Conservation (phyloP, 805 yeast genomes). For the Kregervanrija fluxuum region DNA sequence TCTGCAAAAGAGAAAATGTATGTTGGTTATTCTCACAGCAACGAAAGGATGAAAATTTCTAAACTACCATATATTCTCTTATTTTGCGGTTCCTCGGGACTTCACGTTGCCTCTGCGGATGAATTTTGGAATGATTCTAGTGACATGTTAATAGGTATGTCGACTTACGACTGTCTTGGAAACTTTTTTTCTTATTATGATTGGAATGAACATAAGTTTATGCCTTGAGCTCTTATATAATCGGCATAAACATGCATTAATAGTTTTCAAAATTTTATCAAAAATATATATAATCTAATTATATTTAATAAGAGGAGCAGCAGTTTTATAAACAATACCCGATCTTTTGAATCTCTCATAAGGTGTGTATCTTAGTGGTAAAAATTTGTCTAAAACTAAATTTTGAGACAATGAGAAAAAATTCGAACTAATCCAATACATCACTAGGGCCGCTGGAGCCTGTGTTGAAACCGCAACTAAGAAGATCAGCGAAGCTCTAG, state of each 20-base stretch:
- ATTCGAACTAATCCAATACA: conserved; percentile 92
- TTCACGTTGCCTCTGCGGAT: too few species aligned
- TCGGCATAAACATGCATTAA: neutral
- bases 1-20: too few species aligned
- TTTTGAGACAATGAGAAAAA: conserved; percentile 72
- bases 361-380: conserved; percentile 54
- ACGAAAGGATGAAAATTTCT: too few species aligned
- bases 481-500: conserved; percentile 69
- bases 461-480: conserved; percentile 81
- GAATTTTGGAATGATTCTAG: too few species aligned
- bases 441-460: conserved; percentile 72
- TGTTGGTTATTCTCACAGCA: too few species aligned
- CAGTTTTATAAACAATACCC: conserved; percentile 7
- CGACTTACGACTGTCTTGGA: conserved; percentile 8
- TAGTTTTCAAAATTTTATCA: neutral
- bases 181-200: conserved; percentile 7
- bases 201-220: conserved; percentile 2
- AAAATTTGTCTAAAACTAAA: conserved; percentile 51
- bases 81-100: too few species aligned
- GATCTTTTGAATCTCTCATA: conserved; percentile 21
- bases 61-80: too few species aligned
- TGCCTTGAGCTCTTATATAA: neutral
- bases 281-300: neutral
- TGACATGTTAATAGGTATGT: conserved; percentile 2
- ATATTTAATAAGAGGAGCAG: conserved; percentile 6